phyloP scores from a whole-genome alignment of 768 basidiomycete species.

The Xerocomus spinulosus region DNA sequence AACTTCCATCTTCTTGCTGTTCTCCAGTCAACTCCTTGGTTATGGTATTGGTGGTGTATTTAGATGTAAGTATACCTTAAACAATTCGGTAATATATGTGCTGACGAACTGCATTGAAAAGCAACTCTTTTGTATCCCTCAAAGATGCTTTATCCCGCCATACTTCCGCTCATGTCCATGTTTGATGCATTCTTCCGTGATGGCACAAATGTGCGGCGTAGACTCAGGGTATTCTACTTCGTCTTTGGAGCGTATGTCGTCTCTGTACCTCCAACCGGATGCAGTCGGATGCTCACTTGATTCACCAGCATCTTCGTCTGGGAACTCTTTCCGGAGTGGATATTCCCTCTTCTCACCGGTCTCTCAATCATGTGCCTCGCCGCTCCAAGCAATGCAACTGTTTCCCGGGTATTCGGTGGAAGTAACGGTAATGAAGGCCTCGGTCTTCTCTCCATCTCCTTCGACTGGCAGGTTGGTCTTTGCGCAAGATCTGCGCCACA shows the following conservation, averaged over 20 bases:
- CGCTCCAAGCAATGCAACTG: constrained; percentile 42
- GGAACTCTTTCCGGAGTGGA: constrained; percentile 27
- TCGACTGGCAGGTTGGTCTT: constrained; percentile 54
- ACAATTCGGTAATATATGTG: neutral
- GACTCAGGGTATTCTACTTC: constrained; percentile 30
- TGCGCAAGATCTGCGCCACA: constrained; percentile 5
- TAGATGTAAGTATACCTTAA: constrained; percentile 33
- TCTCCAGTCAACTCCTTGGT: constrained; percentile 37
- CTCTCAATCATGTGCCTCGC: constrained; percentile 60
- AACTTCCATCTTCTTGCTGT: constrained; percentile 41
- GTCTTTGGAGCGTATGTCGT: constrained; percentile 30
- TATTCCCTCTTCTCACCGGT: constrained; percentile 59
- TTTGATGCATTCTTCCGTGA: constrained; percentile 40
- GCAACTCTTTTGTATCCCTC: constrained; percentile 38
- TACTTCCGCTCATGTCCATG: constrained; percentile 22
- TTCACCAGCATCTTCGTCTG: constrained; percentile 32
- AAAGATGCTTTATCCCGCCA: constrained; percentile 40
- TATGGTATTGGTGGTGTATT: constrained; percentile 54
- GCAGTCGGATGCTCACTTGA: neutral
- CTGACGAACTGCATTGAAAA: constrained; percentile 7
- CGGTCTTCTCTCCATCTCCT: constrained; percentile 51
- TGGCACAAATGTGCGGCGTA: constrained; percentile 35
- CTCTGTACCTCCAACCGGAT: no score
- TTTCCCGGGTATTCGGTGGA: constrained; percentile 58
- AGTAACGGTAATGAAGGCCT: constrained; percentile 61